phyloP scores from a whole-genome alignment of 2,329 filamentous ascomycete genomes.

The Dothistroma septosporum region DNA sequence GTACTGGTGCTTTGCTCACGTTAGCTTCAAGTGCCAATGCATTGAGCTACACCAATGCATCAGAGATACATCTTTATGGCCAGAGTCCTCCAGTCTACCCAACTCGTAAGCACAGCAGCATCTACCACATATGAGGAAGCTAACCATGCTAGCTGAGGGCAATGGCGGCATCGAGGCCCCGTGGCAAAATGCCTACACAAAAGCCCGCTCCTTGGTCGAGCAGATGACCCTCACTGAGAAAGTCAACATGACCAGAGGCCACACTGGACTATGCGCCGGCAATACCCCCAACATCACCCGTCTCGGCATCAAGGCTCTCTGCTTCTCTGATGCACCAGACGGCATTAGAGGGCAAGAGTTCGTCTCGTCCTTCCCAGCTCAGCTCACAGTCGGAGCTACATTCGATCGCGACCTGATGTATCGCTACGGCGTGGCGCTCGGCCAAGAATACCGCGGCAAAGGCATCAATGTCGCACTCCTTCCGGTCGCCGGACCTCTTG shows the following conservation, averaged over 20 bases:
- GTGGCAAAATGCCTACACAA: slow-evolving; percentile 33
- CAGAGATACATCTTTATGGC: slow-evolving; percentile 19
- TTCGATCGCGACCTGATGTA: slow-evolving; percentile 56
- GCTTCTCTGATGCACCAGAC: slow-evolving; percentile 25
- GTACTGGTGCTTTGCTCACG: slow-evolving; percentile 18
- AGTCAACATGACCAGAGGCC: slow-evolving; percentile 34
- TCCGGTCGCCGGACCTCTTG: slow-evolving; percentile 61
- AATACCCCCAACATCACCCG: slow-evolving; percentile 69
- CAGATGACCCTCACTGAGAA: slow-evolving; percentile 37
- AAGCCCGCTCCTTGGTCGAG: slow-evolving; percentile 31
- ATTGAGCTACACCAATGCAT: slow-evolving; percentile 18
- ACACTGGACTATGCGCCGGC: slow-evolving; percentile 56
- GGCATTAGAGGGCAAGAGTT: slow-evolving; percentile 71
- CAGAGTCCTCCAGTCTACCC: slow-evolving; percentile 29
- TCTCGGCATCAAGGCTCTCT: slow-evolving; percentile 62
- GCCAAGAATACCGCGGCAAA: slow-evolving; percentile 36
- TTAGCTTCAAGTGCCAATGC: slow-evolving; percentile 9
- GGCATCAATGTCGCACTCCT: slow-evolving; percentile 49
- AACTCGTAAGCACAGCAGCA: slow-evolving; percentile 21
- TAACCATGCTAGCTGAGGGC: slow-evolving; percentile 19
- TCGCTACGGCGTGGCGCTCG: slow-evolving; percentile 51
- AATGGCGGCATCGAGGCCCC: slow-evolving; percentile 20
- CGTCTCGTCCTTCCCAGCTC: slow-evolving; percentile 71
- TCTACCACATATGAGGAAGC: not conserved
- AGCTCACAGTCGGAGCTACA: slow-evolving; percentile 55